Percentiles rank a stretch among this genome's conserved stretches.
phyloP scores from a whole-genome alignment of 78 protist genomes.

The Cavenderia fasciculata region DNA sequence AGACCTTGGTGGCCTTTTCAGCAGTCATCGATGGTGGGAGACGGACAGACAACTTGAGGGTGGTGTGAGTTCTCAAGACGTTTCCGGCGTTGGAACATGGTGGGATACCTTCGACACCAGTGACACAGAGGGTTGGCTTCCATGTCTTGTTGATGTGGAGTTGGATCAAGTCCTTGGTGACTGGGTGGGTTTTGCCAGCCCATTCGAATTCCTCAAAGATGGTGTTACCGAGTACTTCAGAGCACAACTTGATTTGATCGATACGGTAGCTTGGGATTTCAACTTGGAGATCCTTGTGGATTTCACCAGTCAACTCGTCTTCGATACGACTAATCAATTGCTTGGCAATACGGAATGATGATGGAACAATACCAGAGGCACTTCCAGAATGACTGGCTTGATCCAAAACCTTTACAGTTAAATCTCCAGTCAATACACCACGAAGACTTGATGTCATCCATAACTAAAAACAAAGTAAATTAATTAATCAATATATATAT shows the following conservation, averaged over 20 bases:
- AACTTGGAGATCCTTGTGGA: constrained; percentile 61
- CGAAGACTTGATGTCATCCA: constrained; percentile 87
- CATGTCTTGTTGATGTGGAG: constrained; percentile 83
- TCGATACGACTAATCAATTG: constrained; percentile 83
- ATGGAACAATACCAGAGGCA: constrained; percentile 91
- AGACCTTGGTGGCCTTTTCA: constrained; percentile 16
- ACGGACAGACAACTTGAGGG: constrained; percentile 84
- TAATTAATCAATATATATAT: no score
- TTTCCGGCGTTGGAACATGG: constrained; percentile 85
- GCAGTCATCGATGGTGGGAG: constrained; percentile 87
- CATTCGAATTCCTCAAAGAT: constrained; percentile 67
- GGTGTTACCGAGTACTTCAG: constrained; percentile 76
- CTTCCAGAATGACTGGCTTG: constrained; percentile 90
- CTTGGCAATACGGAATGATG: constrained; percentile 86
- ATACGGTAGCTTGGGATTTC: constrained; percentile 85
- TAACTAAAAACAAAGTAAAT: no score
- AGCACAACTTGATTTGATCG: constrained; percentile 74
- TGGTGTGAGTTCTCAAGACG: constrained; percentile 86
- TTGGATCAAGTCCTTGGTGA: constrained; percentile 48
- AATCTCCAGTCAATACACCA: constrained; percentile 84
- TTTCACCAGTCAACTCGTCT: constrained; percentile 87
- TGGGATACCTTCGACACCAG: constrained; percentile 91
- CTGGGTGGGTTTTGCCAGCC: constrained; percentile 54
- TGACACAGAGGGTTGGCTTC: constrained; percentile 86
- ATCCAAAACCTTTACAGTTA: constrained; percentile 75